These are phyloP conservation scores for Dendrobium huoshanense DNA, from an alignment of 106 monocot species.

Conservation along the genomic window DNA sequence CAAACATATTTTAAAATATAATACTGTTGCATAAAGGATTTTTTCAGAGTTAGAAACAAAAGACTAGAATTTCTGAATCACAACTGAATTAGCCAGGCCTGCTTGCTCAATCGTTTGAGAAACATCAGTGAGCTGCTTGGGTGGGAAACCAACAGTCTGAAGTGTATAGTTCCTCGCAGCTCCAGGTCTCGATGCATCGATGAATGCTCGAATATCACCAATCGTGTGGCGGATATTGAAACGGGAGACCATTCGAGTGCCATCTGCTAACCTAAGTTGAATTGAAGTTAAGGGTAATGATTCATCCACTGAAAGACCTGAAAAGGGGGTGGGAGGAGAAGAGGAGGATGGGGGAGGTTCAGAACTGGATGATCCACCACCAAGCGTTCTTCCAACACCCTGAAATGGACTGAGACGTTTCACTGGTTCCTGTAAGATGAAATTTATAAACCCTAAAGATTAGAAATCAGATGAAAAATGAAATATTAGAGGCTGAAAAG, in stretches of 20 bases:
- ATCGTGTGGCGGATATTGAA: constrained; percentile 74
- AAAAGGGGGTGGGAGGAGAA: constrained; percentile 12
- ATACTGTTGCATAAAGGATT: too few relatives aligned
- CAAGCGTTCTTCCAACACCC: constrained; percentile 75
- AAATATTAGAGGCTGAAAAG: neutral
- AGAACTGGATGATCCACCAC: constrained; percentile 8
- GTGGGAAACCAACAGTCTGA: constrained; percentile 84
- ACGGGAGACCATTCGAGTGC: constrained; percentile 72
- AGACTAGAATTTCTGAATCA: constrained; percentile 70
- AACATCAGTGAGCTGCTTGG: constrained; percentile 61
- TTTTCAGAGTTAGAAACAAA: neutral
- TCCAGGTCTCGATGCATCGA: constrained; percentile 63
- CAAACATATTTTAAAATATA: too few relatives aligned
- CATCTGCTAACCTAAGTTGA: constrained; percentile 76
- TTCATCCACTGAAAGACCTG: constrained; percentile 48
- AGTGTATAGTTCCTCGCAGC: constrained; percentile 39
- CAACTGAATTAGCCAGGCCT: constrained; percentile 80
- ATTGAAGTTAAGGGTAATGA: constrained; percentile 75
- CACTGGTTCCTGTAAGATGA: constrained; percentile 45
- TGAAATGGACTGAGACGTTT: constrained; percentile 41
- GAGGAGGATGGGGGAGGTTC: constrained; percentile 7
- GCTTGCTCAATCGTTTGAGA: constrained; percentile 62
- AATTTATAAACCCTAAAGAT: too few relatives aligned
- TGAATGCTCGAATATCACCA: constrained; percentile 69
- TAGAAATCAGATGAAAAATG: too few relatives aligned